Evolutionary conservation across 176 grass and related monocot genomes (phyloP).

Genomic region (Zizania latifolia): DNA sequence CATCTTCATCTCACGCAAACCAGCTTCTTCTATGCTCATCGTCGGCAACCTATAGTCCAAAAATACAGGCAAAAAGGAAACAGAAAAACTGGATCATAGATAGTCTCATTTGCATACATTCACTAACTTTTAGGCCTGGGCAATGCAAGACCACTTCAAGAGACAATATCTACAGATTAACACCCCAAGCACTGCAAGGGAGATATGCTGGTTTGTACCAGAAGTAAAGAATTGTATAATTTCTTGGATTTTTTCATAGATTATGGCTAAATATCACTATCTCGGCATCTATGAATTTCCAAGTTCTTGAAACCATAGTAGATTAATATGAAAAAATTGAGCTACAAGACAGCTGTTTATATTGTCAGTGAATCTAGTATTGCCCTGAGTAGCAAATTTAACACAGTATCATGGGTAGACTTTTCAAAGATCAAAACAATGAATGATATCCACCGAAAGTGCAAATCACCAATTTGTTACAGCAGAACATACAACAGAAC

Average conservation of each 20-base stretch:
- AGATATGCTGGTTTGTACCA: neutral
- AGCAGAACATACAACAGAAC: neutral
- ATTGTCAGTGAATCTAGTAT: neutral
- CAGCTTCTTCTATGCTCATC: constrained; percentile 95
- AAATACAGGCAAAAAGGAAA: neutral
- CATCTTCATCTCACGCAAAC: constrained; percentile 85
- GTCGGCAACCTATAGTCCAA: constrained; percentile 53
- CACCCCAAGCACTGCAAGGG: neutral
- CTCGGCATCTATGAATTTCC: neutral
- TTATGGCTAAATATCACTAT: neutral
- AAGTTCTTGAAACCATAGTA: neutral
- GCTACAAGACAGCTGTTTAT: neutral
- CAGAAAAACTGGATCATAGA: neutral
- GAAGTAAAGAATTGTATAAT: neutral
- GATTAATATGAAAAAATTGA: neutral
- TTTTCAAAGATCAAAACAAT: neutral
- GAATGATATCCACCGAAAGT: neutral
- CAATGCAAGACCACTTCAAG: neutral
- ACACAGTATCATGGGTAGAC: neutral
- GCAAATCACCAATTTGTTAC: neutral
- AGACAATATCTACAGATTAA: neutral
- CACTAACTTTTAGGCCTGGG: neutral
- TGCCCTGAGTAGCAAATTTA: neutral
- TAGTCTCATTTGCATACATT: neutral
- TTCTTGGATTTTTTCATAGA: neutral